These are phyloP conservation scores for Lentinula aciculospora DNA, from an alignment of 768 basidiomycete species.

Conservation along the genomic window DNA sequence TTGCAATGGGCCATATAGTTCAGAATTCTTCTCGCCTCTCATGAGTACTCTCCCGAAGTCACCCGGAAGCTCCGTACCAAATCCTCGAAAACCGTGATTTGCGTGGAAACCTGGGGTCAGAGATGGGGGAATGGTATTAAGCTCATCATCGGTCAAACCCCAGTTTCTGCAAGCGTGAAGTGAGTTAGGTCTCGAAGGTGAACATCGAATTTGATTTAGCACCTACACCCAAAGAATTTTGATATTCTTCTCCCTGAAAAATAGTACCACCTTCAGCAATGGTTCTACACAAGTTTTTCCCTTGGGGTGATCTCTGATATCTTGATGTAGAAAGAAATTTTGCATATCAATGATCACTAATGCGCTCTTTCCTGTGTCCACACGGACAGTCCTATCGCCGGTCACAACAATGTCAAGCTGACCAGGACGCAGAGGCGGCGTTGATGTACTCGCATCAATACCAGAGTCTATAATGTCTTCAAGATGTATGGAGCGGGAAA, in stretches of 20 bases:
- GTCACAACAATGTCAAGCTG: conserved; percentile 54
- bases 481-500: conserved; percentile 45
- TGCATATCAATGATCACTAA: conserved; percentile 72
- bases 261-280: conserved; percentile 40
- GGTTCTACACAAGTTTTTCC: conserved; percentile 56
- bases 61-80: conserved; percentile 49
- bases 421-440: conserved; percentile 25
- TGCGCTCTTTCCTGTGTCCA: conserved; percentile 45
- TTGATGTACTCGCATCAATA: conserved; percentile 8
- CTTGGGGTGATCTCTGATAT: conserved; percentile 46
- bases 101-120: conserved; percentile 48
- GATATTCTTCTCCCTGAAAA: conserved; percentile 41
- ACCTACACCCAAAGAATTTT: conserved; percentile 64
- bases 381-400: conserved; percentile 42
- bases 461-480: background rate
- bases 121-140: conserved; percentile 56
- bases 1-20: conserved; percentile 61
- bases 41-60: conserved; percentile 53
- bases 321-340: conserved; percentile 66
- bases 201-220: background rate
- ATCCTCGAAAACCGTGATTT: conserved; percentile 38
- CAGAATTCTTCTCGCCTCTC: conserved; percentile 52
- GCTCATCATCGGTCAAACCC: conserved; percentile 61
- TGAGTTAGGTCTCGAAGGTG: no score
- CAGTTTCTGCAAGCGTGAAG: conserved; percentile 60